Percentiles rank a stretch among this genome's conserved stretches.
Evolutionary conservation across 176 grass and related monocot genomes (phyloP).

Genomic region (Musa acuminata): DNA sequence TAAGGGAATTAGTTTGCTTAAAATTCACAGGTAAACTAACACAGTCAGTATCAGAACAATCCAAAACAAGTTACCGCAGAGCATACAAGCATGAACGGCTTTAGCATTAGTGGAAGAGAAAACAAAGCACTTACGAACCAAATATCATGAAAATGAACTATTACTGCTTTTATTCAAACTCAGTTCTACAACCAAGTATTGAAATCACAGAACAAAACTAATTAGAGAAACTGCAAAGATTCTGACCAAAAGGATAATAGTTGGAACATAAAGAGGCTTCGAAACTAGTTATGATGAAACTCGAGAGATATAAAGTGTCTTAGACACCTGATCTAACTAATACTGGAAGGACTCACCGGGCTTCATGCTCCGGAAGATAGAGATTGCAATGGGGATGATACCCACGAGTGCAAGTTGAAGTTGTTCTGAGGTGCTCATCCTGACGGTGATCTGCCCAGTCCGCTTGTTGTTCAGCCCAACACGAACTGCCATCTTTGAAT

Average conservation of each 20-base stretch:
- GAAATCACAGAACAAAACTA: too few relatives aligned
- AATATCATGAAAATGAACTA: too few relatives aligned
- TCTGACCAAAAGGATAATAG: background rate
- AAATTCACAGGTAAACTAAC: too few relatives aligned
- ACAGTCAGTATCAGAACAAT: too few relatives aligned
- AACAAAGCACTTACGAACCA: too few relatives aligned
- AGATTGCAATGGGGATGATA: constrained; percentile 50
- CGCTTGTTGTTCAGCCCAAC: constrained; percentile 83
- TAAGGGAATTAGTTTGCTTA: too few relatives aligned
- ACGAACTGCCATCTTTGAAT: constrained; percentile 68
- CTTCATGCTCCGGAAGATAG: constrained; percentile 40
- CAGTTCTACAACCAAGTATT: too few relatives aligned
- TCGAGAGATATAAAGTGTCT: too few relatives aligned
- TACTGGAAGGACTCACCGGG: constrained; percentile 32
- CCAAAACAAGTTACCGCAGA: too few relatives aligned
- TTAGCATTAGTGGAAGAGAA: too few relatives aligned
- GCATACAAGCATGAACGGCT: too few relatives aligned
- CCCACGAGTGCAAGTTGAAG: constrained; percentile 71
- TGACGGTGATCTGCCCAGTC: constrained; percentile 63
- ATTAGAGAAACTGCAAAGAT: background rate
- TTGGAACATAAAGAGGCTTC: background rate
- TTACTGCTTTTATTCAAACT: too few relatives aligned
- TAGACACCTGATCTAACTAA: constrained; percentile 18
- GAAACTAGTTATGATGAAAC: background rate
- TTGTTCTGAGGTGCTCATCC: constrained; percentile 78